Base-by-base conservation (phyloP, 768 basidiomycete species). In the Candolleomyces aberdarensis region DNA sequence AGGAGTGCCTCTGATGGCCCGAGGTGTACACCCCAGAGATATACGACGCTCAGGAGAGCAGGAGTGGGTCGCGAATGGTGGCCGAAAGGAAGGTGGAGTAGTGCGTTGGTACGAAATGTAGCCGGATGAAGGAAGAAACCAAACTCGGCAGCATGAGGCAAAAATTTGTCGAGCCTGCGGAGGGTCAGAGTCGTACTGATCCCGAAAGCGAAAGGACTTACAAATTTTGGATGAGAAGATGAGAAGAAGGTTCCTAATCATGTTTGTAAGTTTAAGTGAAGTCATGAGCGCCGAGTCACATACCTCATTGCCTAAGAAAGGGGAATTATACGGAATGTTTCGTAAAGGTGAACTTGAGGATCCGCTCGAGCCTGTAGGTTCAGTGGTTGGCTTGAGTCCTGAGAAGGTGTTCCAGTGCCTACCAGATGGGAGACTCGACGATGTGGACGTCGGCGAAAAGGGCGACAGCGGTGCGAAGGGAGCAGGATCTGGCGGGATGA, bases 71-170 rank as follows among this genome's bases (percentile, higher is more conserved):
- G 71, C 43, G 78, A 74, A 4, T 77, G 74, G 48, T 82, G 77
- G 0, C 82, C 78, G 54, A 85, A 76, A 1, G 80, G 75, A 48
- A 80, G 78, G 1, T 76, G 70, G 14, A 88, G 76, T 54, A 88
- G 76, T 7, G 76, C 72, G 4, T 78, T 71, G 41, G 76, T 74
- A 50, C 79, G 80, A 63, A 87, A 81, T 36, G 84, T 78, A 8
- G 77, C 59, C 7, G 71, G 65, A 59, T 78, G 72, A 58, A 92
- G 81, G 71, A 91, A 92, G 67, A 91, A 85, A 5, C 87, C 87
- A 60, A 89, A 79, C 64, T 85, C 80, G 40, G 76, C 69, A 0
- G 82, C 78, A 64, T 89, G 79, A 15, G 81, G 82, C 11, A 85
- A 69, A 67, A 93, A 86, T 29, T 75, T 75, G 66, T 86, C 82